Base-by-base conservation (phyloP, 345 rosid species). In the Boechera stricta region DNA sequence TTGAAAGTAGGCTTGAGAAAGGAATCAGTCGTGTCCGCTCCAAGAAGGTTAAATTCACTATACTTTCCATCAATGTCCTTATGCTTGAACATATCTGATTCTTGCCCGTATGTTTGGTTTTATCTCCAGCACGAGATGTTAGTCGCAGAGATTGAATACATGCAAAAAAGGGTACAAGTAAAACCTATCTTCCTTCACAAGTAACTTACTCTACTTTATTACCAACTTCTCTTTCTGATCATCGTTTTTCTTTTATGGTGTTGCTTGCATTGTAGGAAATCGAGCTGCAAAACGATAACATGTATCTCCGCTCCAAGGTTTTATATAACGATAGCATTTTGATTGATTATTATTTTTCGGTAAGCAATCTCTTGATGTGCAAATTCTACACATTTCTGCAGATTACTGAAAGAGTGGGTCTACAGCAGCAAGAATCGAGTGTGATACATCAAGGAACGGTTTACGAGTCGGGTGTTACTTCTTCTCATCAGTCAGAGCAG, bases 91-190 rank as follows among this genome's bases (percentile, higher is more conserved):
- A 38, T n/a, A 38, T 65, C 81, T 77, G 56, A 81, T 69, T 48
- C 54, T 38, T 49, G 1, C 51, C 56, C 18, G 31, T 36, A 12
- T 15, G 6, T 56, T 74, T 74, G 48, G 12, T 67, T 24, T 13
- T 59, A 41, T 44, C 18, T 68, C 1, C 94, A 92, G 98, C 89
- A 89, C 53, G 97, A 95, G 80, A 81, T 86, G 84, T 70, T 95
- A 73, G 86, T 87, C 51, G 87, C 96, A 5, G 99, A 95, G 83
- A 89, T 95, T 18, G 99, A 88, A 77, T 88, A 84, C 82, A 92
- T 95, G 99, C 96, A 95, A 81, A 95, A 89, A 83, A 82, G 96
- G 92, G 97, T 91, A 86, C 82, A 47, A 64, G 55, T 45, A 64
- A 61, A 59, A 2, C 63, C 45, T 78, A 36, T 49, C 72, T 64